Base-by-base conservation (phyloP, 805 yeast species). In the Saturnispora sanitii region DNA sequence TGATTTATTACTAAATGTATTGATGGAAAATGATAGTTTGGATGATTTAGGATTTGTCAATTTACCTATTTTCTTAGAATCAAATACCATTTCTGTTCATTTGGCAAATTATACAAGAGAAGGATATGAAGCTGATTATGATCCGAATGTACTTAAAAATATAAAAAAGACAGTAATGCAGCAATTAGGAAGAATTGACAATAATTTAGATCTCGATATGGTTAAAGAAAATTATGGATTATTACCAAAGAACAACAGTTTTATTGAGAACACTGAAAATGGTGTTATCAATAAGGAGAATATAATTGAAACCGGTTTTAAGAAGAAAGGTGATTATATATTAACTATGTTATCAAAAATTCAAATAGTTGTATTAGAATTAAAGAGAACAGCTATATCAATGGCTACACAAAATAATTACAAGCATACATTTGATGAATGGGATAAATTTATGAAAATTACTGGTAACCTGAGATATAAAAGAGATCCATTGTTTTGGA, bases 401-500 rank as follows among this genome's bases (percentile, higher is more conserved):
- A 44, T 67, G 11, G 49, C 67, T n/a, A 65, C 65, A 6, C 45
- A 61, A 21, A 71, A 74, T 0, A 49, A 51, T 11, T 68, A 64
- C 48, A 56, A 53, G 29, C 79, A 76, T 50, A 47, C 60, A 7
- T 75, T 60, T 48, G 65, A 67, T 3, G 77, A 75, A 41, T 81
- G 86, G 87, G 42, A 39, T 2, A 50, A 56, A 13, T 52, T 73
- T 35, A 46, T 68, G 25, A 42, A 48, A 6, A 48, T 65, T 13
- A 46, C 68, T 7, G 61, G 51, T 3, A 48, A 54, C 11, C 57
- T 51, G 1, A 45, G 47, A 0, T 46, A 43, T 11, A 35, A 35
- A 1, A 45, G 51, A 2, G 40, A 56, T 18, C 49, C 54, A 2
- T 56, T 62, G 33, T 79, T 65, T 52, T 85, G 94, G 94, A 48